These are phyloP conservation scores for Taxillus chinensis DNA, from an alignment of 164 flowering plant genomes.

Conservation along the genomic window DNA sequence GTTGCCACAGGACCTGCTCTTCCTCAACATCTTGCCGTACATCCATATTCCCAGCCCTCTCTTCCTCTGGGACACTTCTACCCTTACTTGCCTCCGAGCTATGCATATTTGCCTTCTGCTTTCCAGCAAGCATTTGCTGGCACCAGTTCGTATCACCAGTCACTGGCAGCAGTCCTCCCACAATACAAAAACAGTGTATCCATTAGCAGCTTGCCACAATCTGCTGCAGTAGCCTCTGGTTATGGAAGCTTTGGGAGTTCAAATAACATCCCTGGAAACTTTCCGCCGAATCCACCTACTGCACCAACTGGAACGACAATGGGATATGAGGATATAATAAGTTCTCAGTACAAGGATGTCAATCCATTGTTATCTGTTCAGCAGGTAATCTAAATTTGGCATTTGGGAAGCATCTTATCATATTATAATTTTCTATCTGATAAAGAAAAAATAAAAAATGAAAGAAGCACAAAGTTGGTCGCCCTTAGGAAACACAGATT, in stretches of 20 bases:
- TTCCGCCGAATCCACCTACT: conserved; percentile 50
- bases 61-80: conserved; percentile 84
- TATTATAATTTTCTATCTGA: too few relatives aligned
- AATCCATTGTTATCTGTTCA: conserved; percentile 61
- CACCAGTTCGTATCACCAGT: conserved; percentile 74
- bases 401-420: background rate
- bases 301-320: conserved; percentile 52
- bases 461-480: too few relatives aligned
- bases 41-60: conserved; percentile 77
- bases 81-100: conserved; percentile 74
- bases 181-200: conserved; percentile 75
- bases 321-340: conserved; percentile 65
- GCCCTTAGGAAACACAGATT: too few relatives aligned
- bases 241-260: conserved; percentile 78
- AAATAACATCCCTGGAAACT: conserved; percentile 52
- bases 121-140: conserved; percentile 83
- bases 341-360: conserved; percentile 78
- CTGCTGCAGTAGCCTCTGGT: conserved; percentile 67
- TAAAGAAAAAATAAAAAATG: too few relatives aligned
- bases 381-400: conserved; percentile 37
- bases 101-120: conserved; percentile 75
- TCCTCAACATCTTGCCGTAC: conserved; percentile 73
- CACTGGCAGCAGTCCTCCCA: conserved; percentile 75
- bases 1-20: conserved; percentile 61
- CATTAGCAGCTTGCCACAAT: conserved; percentile 68